Evolutionary conservation across 352 stramenopile genomes (phyloP).

Genomic region (Phytophthora sansomeana): DNA sequence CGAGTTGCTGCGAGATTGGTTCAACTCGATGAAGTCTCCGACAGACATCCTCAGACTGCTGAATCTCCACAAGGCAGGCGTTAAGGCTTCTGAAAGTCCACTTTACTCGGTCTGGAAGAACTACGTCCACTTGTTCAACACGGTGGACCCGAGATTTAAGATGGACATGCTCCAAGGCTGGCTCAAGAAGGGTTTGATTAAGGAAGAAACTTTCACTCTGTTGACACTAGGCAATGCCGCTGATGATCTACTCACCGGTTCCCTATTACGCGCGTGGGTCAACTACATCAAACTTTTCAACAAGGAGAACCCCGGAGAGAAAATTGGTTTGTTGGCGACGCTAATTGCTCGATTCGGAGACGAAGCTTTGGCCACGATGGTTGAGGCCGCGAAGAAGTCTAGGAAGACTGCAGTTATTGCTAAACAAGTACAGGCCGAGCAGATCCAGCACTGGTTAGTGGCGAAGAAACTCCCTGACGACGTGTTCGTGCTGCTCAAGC

Average conservation of each 20-base stretch:
- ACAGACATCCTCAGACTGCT: conserved; percentile 11
- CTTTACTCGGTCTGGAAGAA: conserved; percentile 18
- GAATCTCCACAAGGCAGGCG: neutral
- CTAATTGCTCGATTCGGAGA: conserved; percentile 25
- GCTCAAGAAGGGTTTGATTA: conserved; percentile 16
- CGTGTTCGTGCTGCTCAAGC: conserved; percentile 20
- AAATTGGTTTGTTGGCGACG: conserved; percentile 14
- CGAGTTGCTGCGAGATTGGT: conserved; percentile 17
- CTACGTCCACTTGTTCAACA: conserved; percentile 16
- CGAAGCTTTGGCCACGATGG: conserved; percentile 17
- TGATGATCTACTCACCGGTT: conserved; percentile 8
- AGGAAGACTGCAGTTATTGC: neutral
- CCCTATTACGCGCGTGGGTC: conserved; percentile 11
- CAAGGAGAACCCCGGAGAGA: conserved; percentile 14
- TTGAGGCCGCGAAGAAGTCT: conserved; percentile 20
- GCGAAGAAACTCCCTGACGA: conserved; percentile 10
- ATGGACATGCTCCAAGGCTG: conserved; percentile 10
- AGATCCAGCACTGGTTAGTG: conserved; percentile 8
- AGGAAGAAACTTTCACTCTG: conserved; percentile 15
- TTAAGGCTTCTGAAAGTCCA: neutral
- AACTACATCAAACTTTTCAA: conserved; percentile 27
- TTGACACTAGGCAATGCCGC: conserved; percentile 17
- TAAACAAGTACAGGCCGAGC: conserved; percentile 6
- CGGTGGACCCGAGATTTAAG: conserved; percentile 16
- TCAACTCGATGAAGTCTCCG: conserved; percentile 15